Percentiles rank a stretch among this genome's conserved stretches.
Evolutionary conservation across 169 alveolate species (phyloP).

Genomic region (Pseudocohnilembus persalinus): DNA sequence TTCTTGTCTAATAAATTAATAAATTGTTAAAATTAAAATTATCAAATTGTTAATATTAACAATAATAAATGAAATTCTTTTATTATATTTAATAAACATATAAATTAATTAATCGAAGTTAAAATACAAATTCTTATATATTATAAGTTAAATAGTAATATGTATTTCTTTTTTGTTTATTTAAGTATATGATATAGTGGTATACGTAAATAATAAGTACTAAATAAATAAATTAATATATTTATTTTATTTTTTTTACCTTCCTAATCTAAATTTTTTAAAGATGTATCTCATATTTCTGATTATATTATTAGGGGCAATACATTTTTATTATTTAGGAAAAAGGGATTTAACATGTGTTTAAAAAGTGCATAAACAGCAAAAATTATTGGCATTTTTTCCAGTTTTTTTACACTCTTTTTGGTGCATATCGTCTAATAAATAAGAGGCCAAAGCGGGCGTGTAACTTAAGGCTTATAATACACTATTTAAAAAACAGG

Average conservation of each 20-base stretch:
- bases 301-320: conserved; percentile 5
- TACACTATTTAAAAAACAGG: conserved; percentile 56
- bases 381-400: not conserved
- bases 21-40: too few species aligned
- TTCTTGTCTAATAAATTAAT: not conserved
- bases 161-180: too few species aligned
- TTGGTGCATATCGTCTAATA: conserved; percentile 1
- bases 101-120: too few species aligned
- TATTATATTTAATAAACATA: too few species aligned
- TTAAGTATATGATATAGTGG: too few species aligned
- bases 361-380: conserved; percentile 12
- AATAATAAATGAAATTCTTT: too few species aligned
- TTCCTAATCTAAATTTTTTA: conserved; percentile 17
- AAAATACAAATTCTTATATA: too few species aligned
- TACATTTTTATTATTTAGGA: not conserved
- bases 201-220: too few species aligned
- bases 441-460: conserved; percentile 22
- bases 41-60: not conserved
- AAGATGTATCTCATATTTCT: conserved; percentile 14
- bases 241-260: too few species aligned
- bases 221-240: too few species aligned
- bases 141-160: too few species aligned
- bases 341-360: conserved; percentile 4
- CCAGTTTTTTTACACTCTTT: conserved; percentile 7
- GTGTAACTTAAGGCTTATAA: conserved; percentile 52